Evolutionary conservation across 2,329 filamentous ascomycete species (phyloP), one percentile per base, ranked within the genome.

Genomic region (Chaetomium olivaceum): DNA sequence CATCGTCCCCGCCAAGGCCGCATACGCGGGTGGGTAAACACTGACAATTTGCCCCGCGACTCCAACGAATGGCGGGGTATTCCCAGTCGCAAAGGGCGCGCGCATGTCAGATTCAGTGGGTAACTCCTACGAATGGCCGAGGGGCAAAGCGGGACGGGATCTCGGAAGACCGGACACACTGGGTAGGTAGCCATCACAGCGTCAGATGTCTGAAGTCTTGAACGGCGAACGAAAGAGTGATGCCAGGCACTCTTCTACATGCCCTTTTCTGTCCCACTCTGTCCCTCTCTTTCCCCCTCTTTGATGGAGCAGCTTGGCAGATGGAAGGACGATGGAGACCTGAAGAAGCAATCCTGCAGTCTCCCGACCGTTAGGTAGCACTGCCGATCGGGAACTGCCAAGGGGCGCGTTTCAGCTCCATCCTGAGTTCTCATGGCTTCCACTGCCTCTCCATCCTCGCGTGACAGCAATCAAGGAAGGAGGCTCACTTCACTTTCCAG

Each of bases 51-150:
- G 54, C 62, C 62, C 62, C 62, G 50, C 58, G 16, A 48, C 19
- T 19, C 19, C 7, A 19, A 46, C 31, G 31, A 27, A 46, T 58
- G 58, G 58, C 54, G 63, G 63, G 63, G 58, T 21, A 27, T 19
- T 6, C 33, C 52, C 23, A 23, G 11, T 60, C 50, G n/a, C 27
- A 14, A 65, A 65, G 54, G 63, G 63, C 63, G 63, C 50, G 63
- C 50, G 27, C 31, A 33, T 58, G 52, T 54, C 58, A 55, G 9
- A 43, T 43, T 19, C 16, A 7, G 39, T n/a, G 39, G 39, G n/a
- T 43, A n/a, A n/a, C 5, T 43, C 12, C 39, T 43, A 43, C 3
- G 7, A n/a, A 43, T 19, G 39, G 16, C 39, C 39, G 14, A 5
- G 52, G 14, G 14, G 36, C 43, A 21, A 48, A 21, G 19, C 43